Conservation (phyloP, 108 stramenopile species). For the Pseudonitzschia pungens region DNA sequence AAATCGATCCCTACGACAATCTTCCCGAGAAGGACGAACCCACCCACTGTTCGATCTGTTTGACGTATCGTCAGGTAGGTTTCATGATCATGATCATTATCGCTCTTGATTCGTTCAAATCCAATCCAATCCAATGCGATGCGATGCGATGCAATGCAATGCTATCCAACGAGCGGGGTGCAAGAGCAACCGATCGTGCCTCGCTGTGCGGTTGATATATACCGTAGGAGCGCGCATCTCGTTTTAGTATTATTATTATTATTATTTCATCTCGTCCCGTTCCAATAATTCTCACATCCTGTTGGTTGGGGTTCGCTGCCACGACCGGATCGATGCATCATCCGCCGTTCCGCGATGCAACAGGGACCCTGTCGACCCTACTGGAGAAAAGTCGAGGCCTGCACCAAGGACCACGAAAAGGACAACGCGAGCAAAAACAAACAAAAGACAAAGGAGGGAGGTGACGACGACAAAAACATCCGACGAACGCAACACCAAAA, state of each 20-base stretch:
- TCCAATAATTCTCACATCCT: too few species aligned
- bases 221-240: too few species aligned
- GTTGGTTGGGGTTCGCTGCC: too few species aligned
- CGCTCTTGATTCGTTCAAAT: neutral
- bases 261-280: too few species aligned
- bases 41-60: constrained; percentile 80
- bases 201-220: neutral
- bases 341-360: too few species aligned
- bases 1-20: constrained; percentile 60
- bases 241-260: too few species aligned
- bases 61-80: constrained; percentile 65
- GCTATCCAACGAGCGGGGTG: too few species aligned
- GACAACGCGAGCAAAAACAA: constrained; percentile 56
- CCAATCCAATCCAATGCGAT: neutral
- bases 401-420: constrained; percentile 73
- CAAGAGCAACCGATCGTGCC: neutral
- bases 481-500: too few species aligned
- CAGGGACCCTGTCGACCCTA: constrained; percentile 77
- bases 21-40: constrained; percentile 76
- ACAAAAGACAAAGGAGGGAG: constrained; percentile 35
- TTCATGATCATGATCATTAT: neutral
- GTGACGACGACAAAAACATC: constrained; percentile 36
- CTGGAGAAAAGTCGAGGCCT: constrained; percentile 83
- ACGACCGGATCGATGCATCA: too few species aligned
- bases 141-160: neutral